Evolutionary conservation across 148 eudicot species (phyloP).

Genomic region (Rhododendron ovatum): DNA sequence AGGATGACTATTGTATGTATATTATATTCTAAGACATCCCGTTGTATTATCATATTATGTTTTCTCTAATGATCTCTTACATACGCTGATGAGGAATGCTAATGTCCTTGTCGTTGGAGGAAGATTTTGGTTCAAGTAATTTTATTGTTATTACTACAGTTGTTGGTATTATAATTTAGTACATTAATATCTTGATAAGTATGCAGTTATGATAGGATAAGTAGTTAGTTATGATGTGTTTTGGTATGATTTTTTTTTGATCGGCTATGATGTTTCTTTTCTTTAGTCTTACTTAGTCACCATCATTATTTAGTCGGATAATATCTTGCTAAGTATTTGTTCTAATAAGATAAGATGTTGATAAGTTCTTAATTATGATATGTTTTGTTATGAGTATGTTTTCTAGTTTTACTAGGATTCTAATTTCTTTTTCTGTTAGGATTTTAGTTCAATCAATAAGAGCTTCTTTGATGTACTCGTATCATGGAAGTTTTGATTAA

Average conservation of each 20-base stretch:
- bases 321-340: background rate
- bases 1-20: background rate
- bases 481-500: too few species aligned
- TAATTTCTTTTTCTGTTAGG: background rate
- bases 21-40: background rate
- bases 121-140: background rate
- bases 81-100: background rate
- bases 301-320: background rate
- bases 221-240: background rate
- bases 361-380: background rate
- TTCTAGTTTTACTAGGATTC: background rate
- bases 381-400: too few species aligned
- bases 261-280: background rate
- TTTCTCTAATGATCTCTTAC: background rate
- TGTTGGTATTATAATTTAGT: background rate
- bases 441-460: background rate
- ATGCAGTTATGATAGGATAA: background rate
- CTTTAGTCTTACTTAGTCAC: background rate
- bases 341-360: background rate
- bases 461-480: background rate
- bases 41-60: background rate
- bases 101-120: background rate
- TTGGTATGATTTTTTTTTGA: too few species aligned
- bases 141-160: background rate
- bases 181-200: background rate